phyloP scores from a whole-genome alignment of 176 grass and related monocot genomes.

The Aegilops bicornis region DNA sequence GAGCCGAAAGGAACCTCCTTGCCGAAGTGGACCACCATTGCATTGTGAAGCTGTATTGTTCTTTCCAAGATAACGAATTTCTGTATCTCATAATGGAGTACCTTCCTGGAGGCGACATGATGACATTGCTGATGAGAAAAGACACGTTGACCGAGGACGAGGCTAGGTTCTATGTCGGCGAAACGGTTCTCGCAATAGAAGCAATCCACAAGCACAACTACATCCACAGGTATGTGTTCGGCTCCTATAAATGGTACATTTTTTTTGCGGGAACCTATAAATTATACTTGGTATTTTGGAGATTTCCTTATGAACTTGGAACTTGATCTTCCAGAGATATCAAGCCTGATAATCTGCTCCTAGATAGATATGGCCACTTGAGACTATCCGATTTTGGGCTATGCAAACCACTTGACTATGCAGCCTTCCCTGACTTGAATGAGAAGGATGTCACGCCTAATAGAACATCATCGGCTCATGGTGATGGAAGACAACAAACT shows the following conservation, averaged over 20 bases:
- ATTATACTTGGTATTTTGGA: constrained; percentile 34
- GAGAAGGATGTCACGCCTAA: constrained; percentile 71
- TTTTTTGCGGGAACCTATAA: too few relatives aligned
- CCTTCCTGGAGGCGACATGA: constrained; percentile 95
- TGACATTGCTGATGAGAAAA: constrained; percentile 98
- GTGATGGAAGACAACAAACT: constrained; percentile 49
- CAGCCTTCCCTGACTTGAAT: constrained; percentile 89
- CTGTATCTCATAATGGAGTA: constrained; percentile 99
- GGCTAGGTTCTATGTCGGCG: constrained; percentile 87
- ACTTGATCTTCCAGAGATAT: constrained; percentile 77
- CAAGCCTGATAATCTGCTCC: constrained; percentile 97
- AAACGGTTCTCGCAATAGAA: constrained; percentile 88
- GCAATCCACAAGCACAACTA: constrained; percentile 97
- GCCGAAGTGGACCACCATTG: constrained; percentile 96
- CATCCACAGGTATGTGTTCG: constrained; percentile 74
- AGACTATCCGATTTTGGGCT: constrained; percentile 97
- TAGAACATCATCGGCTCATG: constrained; percentile 38
- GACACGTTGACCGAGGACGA: constrained; percentile 84
- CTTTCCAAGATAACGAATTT: constrained; percentile 91
- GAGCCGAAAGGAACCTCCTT: constrained; percentile 98
- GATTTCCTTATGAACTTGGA: constrained; percentile 14
- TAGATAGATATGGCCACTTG: constrained; percentile 92
- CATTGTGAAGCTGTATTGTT: constrained; percentile 94
- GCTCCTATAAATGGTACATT: not conserved
- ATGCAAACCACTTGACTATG: constrained; percentile 86